Conservation (phyloP, 75 land plant genomes). For the Selaginella tamariscina region DNA sequence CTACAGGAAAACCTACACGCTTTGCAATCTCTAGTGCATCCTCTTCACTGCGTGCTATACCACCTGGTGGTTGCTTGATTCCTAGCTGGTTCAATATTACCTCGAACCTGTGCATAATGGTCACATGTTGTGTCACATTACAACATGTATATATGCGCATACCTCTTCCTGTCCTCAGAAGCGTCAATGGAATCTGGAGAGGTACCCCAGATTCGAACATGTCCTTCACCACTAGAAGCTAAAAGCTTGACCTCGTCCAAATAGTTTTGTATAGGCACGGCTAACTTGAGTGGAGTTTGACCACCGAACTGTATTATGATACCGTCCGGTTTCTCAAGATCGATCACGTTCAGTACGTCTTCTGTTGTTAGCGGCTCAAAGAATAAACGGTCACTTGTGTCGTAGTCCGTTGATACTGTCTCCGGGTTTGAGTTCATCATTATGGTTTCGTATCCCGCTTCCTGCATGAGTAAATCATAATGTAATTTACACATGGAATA, state of each 20-base stretch:
- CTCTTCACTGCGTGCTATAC: conserved; percentile 86
- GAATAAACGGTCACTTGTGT: conserved; percentile 97
- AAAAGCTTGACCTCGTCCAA: conserved; percentile 55
- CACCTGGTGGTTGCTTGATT: conserved; percentile 94
- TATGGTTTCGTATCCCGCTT: conserved; percentile 90
- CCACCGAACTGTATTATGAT: conserved; percentile 99
- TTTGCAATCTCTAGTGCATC: conserved; percentile 80
- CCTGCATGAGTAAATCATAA: conserved; percentile 41
- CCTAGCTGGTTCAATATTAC: conserved; percentile 64
- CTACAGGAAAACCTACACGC: conserved; percentile 92
- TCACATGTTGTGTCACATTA: too few relatives aligned
- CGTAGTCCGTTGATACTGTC: conserved; percentile 97
- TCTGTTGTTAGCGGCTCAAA: conserved; percentile 95
- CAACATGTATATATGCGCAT: too few relatives aligned
- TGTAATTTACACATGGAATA: too few relatives aligned
- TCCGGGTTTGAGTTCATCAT: conserved; percentile 99
- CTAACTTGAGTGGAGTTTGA: conserved; percentile 91
- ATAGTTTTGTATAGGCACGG: conserved; percentile 80
- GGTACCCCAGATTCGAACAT: conserved; percentile 89
- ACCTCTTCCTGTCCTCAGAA: conserved; percentile 93
- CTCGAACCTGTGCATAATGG: too few relatives aligned
- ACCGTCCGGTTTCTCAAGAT: conserved; percentile 83
- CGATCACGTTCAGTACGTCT: conserved; percentile 88
- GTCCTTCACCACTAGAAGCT: conserved; percentile 57
- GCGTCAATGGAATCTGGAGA: conserved; percentile 99